Base-by-base conservation (phyloP, 2,329 filamentous ascomycete species). In the Ophioceras dolichostomum region DNA sequence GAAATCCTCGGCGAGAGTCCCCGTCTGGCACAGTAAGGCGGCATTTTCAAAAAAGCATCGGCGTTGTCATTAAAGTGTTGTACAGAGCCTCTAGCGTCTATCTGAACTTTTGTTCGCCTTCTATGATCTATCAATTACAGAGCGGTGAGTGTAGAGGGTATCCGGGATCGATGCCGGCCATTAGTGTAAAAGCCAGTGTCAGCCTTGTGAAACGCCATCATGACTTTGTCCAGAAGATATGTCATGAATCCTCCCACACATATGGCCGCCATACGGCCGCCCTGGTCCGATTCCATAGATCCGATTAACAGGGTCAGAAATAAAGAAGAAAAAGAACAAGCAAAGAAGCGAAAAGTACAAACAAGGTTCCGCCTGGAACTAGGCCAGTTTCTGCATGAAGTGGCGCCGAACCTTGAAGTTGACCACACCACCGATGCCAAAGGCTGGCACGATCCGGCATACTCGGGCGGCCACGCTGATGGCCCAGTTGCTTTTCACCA, bases 351-450 rank as follows among this genome's bases (percentile, higher is more conserved):
- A 7, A 21, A 34, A 29, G 22, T 10, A n/a, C n/a, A n/a, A n/a
- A n/a, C n/a, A n/a, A n/a, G n/a, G n/a, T n/a, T n/a, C n/a, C n/a
- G n/a, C 16, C 5, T 9, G 34, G 10, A 17, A 9, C 36, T 44
- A 62, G 17, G 45, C 69, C 40, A 84, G 52, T 48, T 56, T 68
- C 47, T 62, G 63, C 79, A 94, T 87, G 47, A 89, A 53, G 37
- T 54, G 63, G 50, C 61, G 65, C 47, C 87, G 69, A 32, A 89
- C 65, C 50, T 82, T 78, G 41, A 69, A 70, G 59, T 94, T 94
- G 10, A 91, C 81, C 10, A 94, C 84, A 1, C 87, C 87, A 1
- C 87, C 88, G 10, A 94, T 69, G 2, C 87, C 88, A 64, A 89
- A 94, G 0, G 87, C 87, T 14, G 87, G 87, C 3, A 94, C 70